Evolutionary conservation across 2,329 filamentous ascomycete genomes (phyloP).

Genomic region (Neonectria punicea): DNA sequence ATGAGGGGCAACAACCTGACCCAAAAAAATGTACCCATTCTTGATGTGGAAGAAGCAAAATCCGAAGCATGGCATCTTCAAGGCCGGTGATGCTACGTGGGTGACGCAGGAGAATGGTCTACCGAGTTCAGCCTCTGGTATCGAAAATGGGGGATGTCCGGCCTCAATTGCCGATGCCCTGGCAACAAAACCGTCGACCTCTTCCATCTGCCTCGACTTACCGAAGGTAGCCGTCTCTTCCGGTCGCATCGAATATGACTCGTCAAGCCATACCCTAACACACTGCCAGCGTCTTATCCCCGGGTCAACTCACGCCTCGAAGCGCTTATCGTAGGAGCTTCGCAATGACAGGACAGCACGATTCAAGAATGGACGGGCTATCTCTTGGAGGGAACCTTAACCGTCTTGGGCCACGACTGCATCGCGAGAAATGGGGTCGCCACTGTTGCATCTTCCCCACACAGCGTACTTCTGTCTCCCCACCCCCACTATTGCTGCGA

Average conservation of each 20-base stretch:
- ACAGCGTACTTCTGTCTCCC: conserved; percentile 1
- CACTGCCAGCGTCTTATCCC: conserved; percentile 1
- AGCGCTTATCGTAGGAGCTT: conserved; percentile 10
- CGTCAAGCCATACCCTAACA: neutral
- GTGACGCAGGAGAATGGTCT: no score
- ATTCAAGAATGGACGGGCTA: neutral
- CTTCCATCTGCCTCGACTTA: neutral
- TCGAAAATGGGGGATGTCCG: no score
- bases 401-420: neutral
- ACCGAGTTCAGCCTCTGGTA: no score
- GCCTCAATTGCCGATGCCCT: no score
- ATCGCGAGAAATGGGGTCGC: conserved; percentile 10
- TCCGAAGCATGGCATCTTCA: no score
- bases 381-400: conserved; percentile 7
- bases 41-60: no score
- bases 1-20: no score
- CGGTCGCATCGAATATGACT: conserved; percentile 2
- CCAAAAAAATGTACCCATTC: no score
- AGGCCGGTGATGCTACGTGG: no score
- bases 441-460: neutral
- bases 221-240: conserved; percentile 7
- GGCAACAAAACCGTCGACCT: no score
- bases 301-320: neutral
- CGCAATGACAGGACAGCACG: conserved; percentile 1
- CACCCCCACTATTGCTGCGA: conserved; percentile 18